Percentiles rank a stretch among this genome's conserved stretches.
phyloP scores from a whole-genome alignment of 371 early-diverging fungal species.

The Mortierella sp. region DNA sequence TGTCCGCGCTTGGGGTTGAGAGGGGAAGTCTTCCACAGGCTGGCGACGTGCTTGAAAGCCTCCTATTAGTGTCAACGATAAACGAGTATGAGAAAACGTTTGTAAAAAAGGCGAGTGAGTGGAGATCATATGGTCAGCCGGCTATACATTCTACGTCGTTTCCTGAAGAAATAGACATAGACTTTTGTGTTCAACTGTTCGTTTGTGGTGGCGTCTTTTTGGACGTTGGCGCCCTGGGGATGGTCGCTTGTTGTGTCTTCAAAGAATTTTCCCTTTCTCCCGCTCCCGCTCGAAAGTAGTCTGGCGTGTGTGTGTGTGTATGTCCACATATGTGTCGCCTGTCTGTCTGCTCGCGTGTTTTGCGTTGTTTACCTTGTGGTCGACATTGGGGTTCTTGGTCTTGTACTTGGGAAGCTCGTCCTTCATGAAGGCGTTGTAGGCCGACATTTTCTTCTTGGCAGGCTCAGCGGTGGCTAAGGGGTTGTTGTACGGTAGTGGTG shows the following conservation, averaged over 20 bases:
- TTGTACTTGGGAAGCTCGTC: slow-evolving; percentile 76
- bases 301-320: background rate
- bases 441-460: slow-evolving; percentile 65
- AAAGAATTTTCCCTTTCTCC: too few relatives aligned
- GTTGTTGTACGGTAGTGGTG: background rate
- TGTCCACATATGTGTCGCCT: background rate
- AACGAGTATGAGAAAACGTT: background rate
- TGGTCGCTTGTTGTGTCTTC: too few relatives aligned
- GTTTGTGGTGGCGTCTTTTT: too few relatives aligned
- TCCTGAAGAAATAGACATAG: too few relatives aligned
- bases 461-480: slow-evolving; percentile 12
- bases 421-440: slow-evolving; percentile 82
- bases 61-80: slow-evolving; percentile 26
- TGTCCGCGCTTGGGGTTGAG: slow-evolving; percentile 41
- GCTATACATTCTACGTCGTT: too few relatives aligned
- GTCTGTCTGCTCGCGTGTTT: background rate
- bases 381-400: slow-evolving; percentile 65
- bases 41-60: slow-evolving; percentile 54
- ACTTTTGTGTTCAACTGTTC: too few relatives aligned
- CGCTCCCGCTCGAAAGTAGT: too few relatives aligned
- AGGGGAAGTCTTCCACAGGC: slow-evolving; percentile 43
- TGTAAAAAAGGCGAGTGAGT: background rate
- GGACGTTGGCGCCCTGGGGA: too few relatives aligned
- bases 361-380: slow-evolving; percentile 66
- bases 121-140: too few relatives aligned